Conservation (phyloP, 2,329 filamentous ascomycete genomes). For the Penicillium sclerotiorum region DNA sequence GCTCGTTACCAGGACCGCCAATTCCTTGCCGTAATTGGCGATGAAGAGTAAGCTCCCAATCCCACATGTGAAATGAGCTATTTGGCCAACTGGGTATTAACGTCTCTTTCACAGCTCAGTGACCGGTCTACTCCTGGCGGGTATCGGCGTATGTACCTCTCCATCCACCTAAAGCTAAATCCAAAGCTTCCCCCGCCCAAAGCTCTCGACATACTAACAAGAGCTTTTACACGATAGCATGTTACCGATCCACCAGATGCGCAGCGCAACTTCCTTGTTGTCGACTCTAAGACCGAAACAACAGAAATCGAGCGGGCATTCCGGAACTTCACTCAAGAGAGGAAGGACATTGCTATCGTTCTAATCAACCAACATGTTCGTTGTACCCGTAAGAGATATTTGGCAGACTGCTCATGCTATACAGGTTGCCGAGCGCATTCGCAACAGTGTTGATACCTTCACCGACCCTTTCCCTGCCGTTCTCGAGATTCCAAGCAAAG, state of each 20-base stretch:
- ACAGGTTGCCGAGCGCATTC: constrained; percentile 91
- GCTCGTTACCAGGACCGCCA: constrained; percentile 70
- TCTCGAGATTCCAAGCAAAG: constrained; percentile 96
- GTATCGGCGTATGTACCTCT: constrained; percentile 74
- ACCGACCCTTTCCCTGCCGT: constrained; percentile 94
- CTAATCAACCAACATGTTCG: constrained; percentile 96
- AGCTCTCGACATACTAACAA: constrained; percentile 2
- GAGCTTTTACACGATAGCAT: constrained; percentile 61
- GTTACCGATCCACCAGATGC: constrained; percentile 85
- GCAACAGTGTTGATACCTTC: constrained; percentile 85
- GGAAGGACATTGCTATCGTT: constrained; percentile 96
- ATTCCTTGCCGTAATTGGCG: constrained; percentile 95
- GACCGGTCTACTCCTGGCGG: constrained; percentile 90
- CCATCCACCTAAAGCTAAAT: background rate
- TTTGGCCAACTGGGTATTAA: too few relatives aligned
- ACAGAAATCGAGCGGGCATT: constrained; percentile 87
- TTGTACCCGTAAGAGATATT: constrained; percentile 5
- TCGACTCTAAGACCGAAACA: constrained; percentile 90
- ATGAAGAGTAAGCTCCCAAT: constrained; percentile 65
- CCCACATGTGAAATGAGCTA: too few relatives aligned
- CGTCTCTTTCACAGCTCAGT: constrained; percentile 74
- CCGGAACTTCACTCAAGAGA: constrained; percentile 80
- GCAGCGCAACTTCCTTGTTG: constrained; percentile 97
- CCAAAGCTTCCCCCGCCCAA: background rate
- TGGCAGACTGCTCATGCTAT: background rate